Evolutionary conservation across 257 asterid genomes (phyloP).

Genomic region (Lavandula angustifolia): DNA sequence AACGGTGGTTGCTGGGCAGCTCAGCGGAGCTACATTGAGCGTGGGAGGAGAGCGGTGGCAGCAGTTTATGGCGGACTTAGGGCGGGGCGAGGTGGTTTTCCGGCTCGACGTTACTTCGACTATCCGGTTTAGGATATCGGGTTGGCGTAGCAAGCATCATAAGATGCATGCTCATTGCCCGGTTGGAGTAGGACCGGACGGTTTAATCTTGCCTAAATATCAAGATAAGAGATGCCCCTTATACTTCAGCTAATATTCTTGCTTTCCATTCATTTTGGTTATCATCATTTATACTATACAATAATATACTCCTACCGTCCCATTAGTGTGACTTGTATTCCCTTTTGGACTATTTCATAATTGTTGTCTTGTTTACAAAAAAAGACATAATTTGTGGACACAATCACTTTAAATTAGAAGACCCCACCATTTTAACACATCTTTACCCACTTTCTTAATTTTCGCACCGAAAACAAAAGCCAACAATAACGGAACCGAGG

Average conservation of each 20-base stretch:
- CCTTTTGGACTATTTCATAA: no score
- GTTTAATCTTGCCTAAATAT: slow-evolving; percentile 47
- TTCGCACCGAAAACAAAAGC: no score
- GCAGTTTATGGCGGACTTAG: slow-evolving; percentile 39
- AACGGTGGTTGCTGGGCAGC: slow-evolving; percentile 45
- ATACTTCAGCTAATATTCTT: slow-evolving; percentile 47
- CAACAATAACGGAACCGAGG: no score
- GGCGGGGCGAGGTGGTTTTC: slow-evolving; percentile 54
- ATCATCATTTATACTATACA: no score
- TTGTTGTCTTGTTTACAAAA: no score
- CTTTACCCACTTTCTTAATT: no score
- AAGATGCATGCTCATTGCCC: slow-evolving; percentile 65
- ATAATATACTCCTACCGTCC: no score
- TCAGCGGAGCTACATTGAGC: slow-evolving; percentile 49
- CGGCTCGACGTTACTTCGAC: slow-evolving; percentile 47
- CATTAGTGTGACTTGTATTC: no score
- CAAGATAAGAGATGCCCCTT: slow-evolving; percentile 61
- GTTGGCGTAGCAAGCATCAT: slow-evolving; percentile 66
- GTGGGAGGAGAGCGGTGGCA: slow-evolving; percentile 50
- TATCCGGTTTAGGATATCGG: slow-evolving; percentile 59
- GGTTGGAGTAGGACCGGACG: slow-evolving; percentile 73
- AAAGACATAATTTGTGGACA: no score
- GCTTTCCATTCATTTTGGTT: neutral
- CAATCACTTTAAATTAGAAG: no score
- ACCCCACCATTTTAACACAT: no score